Percentiles rank a stretch among this genome's conserved stretches.
These are phyloP conservation scores for Yamadazyma friedrichii DNA, from an alignment of 1,139 yeast species.

Conservation along the genomic window DNA sequence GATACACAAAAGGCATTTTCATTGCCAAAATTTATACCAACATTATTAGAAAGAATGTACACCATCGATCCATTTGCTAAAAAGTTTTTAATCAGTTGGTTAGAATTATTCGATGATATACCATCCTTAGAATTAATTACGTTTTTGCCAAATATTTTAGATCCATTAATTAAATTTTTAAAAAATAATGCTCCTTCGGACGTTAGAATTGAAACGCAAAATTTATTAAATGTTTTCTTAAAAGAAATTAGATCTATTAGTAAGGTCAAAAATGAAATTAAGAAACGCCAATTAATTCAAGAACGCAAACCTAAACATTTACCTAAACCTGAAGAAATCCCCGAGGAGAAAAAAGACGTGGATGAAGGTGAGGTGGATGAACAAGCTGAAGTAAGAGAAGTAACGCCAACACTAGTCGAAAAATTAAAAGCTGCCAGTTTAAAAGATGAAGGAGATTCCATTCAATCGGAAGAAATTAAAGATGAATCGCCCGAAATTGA, in stretches of 20 bases:
- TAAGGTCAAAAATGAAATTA: constrained; percentile 57
- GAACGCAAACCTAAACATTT: constrained; percentile 9
- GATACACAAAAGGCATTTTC: constrained; percentile 79
- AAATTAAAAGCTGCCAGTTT: constrained; percentile 18
- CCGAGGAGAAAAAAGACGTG: background rate
- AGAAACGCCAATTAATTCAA: constrained; percentile 27
- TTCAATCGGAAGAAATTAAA: constrained; percentile 13
- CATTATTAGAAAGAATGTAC: constrained; percentile 85
- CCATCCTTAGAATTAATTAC: constrained; percentile 89
- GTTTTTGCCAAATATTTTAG: constrained; percentile 84
- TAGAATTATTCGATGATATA: constrained; percentile 83
- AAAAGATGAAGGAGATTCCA: constrained; percentile 15
- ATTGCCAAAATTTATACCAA: constrained; percentile 83
- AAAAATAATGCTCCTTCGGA: constrained; percentile 81
- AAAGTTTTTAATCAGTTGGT: constrained; percentile 90
- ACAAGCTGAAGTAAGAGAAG: too few species aligned
- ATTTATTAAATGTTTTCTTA: constrained; percentile 69
- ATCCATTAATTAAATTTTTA: constrained; percentile 77
- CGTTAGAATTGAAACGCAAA: constrained; percentile 82
- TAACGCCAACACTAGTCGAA: too few species aligned
- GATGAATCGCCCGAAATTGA: constrained; percentile 6
- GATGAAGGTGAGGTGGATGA: constrained; percentile 9
- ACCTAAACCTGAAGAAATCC: background rate
- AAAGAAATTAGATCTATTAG: constrained; percentile 78
- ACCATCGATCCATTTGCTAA: constrained; percentile 92